A percentile compares a stretch with the other conserved stretches of the same genome.
These are phyloP conservation scores for Quercus berberidifolia DNA, from an alignment of 306 rosid species.

Conservation along the genomic window DNA sequence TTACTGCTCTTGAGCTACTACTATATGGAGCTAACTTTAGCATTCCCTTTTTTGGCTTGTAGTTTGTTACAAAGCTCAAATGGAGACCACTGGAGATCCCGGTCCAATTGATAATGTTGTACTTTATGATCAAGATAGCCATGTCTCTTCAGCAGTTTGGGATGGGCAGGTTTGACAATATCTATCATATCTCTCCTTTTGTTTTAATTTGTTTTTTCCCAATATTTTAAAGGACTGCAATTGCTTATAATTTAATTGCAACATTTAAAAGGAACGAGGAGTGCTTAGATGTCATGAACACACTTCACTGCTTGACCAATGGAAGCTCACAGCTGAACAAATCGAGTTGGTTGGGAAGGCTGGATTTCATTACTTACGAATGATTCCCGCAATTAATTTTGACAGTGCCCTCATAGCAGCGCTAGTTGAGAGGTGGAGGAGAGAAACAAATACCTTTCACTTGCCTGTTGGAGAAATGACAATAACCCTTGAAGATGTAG, in stretches of 20 bases:
- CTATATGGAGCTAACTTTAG: constrained; percentile 5
- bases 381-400: constrained; percentile 80
- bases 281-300: constrained; percentile 95
- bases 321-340: constrained; percentile 78
- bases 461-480: constrained; percentile 83
- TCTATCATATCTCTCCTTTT: constrained; percentile 5
- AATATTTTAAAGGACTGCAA: background rate
- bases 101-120: constrained; percentile 72
- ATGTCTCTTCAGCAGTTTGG: constrained; percentile 93
- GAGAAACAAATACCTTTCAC: constrained; percentile 95
- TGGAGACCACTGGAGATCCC: constrained; percentile 66
- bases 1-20: background rate
- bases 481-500: constrained; percentile 88
- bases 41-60: background rate
- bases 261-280: constrained; percentile 70
- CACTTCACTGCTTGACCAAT: constrained; percentile 89
- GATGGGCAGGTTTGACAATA: constrained; percentile 68
- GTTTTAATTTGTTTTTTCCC: background rate
- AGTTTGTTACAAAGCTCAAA: constrained; percentile 29
- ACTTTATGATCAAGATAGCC: constrained; percentile 90
- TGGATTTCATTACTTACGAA: constrained; percentile 72
- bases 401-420: constrained; percentile 91
- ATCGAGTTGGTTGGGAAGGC: constrained; percentile 79
- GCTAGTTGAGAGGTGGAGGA: constrained; percentile 92
- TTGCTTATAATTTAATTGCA: constrained; percentile 4